These are phyloP conservation scores for Pythium brachiatum DNA, from an alignment of 352 stramenopile genomes.

Conservation along the genomic window DNA sequence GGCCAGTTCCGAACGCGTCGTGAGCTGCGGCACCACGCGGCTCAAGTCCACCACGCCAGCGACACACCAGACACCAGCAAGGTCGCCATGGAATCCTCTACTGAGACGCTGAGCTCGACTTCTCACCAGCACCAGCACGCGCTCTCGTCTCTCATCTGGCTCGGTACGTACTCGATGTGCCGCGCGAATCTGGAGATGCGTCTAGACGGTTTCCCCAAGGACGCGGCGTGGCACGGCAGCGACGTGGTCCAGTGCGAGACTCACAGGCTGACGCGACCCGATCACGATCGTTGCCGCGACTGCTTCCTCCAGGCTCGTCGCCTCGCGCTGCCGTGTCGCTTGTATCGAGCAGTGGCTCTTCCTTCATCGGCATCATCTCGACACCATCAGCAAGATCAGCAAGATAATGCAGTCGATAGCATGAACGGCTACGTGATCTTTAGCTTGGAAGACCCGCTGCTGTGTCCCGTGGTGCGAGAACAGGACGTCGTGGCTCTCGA, in stretches of 20 bases:
- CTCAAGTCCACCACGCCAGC: background rate
- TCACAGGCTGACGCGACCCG: background rate
- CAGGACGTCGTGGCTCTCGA: constrained; percentile 21
- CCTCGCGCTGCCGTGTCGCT: constrained; percentile 13
- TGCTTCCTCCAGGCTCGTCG: constrained; percentile 18
- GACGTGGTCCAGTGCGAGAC: constrained; percentile 8
- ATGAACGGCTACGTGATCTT: constrained; percentile 25
- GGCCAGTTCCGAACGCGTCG: constrained; percentile 42
- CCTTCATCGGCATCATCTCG: background rate
- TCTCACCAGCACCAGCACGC: background rate
- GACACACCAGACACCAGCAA: background rate
- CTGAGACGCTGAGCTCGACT: background rate
- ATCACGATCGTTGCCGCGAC: constrained; percentile 17
- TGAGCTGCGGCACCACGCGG: constrained; percentile 29
- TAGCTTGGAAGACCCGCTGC: constrained; percentile 11
- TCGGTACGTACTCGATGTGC: constrained; percentile 41
- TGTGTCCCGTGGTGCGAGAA: constrained; percentile 23
- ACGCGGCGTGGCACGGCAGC: constrained; percentile 13
- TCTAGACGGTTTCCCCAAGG: constrained; percentile 24
- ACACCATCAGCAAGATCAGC: background rate
- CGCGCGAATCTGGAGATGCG: constrained; percentile 34
- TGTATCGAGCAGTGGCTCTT: constrained; percentile 17
- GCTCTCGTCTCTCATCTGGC: constrained; percentile 33
- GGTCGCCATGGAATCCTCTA: background rate
- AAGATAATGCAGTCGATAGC: background rate